Evolutionary conservation across 495 filamentous ascomycete genomes (phyloP).

Genomic region (Talaromyces liani): DNA sequence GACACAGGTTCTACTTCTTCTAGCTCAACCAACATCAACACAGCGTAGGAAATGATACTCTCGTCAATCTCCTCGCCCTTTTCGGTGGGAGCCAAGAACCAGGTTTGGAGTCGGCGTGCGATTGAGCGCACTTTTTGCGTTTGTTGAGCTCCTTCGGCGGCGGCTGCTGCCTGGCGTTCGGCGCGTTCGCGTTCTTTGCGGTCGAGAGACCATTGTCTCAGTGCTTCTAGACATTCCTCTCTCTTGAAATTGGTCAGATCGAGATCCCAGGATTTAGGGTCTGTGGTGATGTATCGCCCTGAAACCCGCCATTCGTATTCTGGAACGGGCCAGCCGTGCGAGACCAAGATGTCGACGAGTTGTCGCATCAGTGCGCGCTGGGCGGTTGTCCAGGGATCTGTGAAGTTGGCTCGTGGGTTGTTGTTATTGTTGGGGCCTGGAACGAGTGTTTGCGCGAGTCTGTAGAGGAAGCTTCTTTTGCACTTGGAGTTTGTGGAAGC

Average conservation of each 20-base stretch:
- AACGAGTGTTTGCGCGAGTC: not conserved
- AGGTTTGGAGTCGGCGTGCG: not conserved
- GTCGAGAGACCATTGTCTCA: not conserved
- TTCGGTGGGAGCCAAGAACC: not conserved
- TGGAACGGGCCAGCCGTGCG: slow-evolving; percentile 4
- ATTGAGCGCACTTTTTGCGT: not conserved
- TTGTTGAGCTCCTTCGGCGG: not conserved
- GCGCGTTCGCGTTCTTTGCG: not conserved
- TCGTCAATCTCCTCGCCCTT: not conserved
- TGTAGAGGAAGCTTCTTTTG: slow-evolving; percentile 3
- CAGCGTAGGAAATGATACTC: not conserved
- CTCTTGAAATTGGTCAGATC: not conserved
- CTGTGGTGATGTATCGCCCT: not conserved
- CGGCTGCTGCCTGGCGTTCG: not conserved
- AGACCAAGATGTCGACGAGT: not conserved
- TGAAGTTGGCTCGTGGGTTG: not conserved
- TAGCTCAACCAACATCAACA: not conserved
- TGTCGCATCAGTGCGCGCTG: not conserved
- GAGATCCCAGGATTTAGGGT: not conserved
- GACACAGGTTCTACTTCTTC: not conserved
- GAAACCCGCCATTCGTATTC: not conserved
- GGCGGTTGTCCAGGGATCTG: not conserved
- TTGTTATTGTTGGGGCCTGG: not conserved
- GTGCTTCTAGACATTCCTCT: not conserved
- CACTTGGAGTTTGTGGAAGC: not conserved